These are phyloP conservation scores for Vitis vinifera DNA, from an alignment of 164 flowering plant species.

Conservation along the genomic window ASM3070453v1 NC_081816.1:19361501-19362000, in stretches of 20 bases:
- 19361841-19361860: slow-evolving; percentile 11
- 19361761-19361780: slow-evolving; percentile 18
- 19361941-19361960: slow-evolving; percentile 8
- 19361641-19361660: slow-evolving; percentile 68
- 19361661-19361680: slow-evolving; percentile 25
- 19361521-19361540: not conserved
- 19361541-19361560: slow-evolving; percentile 9
- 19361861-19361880: slow-evolving; percentile 17
- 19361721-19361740: slow-evolving; percentile 51
- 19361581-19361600: slow-evolving; percentile 56
- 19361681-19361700: slow-evolving; percentile 25
- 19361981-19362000: slow-evolving; percentile 1
- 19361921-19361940: slow-evolving; percentile 29
- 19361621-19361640: slow-evolving; percentile 67
- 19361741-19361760: slow-evolving; percentile 43
- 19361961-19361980: slow-evolving; percentile 1
- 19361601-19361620: slow-evolving; percentile 89
- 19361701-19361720: slow-evolving; percentile 51
- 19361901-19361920: slow-evolving; percentile 39
- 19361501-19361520: not conserved
- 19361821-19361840: not conserved
- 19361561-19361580: slow-evolving; percentile 68
- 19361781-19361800: slow-evolving; percentile 8
- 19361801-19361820: not conserved
- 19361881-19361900: slow-evolving; percentile 26